Evolutionary conservation across 805 yeast species (phyloP).

Genomic region (Saturnispora quitensis): DNA sequence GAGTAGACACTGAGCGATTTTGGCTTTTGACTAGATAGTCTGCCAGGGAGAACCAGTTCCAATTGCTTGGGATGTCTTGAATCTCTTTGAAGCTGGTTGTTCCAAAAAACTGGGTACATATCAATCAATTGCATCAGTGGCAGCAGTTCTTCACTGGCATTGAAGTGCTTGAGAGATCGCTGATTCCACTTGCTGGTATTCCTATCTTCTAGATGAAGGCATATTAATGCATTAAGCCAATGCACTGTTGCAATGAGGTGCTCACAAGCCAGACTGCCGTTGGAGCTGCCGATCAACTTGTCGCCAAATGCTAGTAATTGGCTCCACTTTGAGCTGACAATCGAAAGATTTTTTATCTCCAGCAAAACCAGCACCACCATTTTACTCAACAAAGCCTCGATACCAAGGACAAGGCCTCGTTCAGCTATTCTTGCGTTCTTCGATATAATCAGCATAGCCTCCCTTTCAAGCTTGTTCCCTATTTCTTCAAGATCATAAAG

Average conservation of each 20-base stretch:
- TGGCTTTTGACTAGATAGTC: background rate
- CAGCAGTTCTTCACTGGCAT: background rate
- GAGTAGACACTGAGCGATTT: background rate
- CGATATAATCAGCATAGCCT: background rate
- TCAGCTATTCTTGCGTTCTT: background rate
- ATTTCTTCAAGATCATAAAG: background rate
- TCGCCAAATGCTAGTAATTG: slow-evolving; percentile 1
- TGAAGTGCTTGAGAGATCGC: background rate
- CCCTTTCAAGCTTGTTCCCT: background rate
- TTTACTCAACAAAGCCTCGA: background rate
- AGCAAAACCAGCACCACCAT: background rate
- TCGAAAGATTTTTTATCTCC: background rate
- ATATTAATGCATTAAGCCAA: background rate
- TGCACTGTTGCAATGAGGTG: slow-evolving; percentile 1
- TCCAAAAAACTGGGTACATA: slow-evolving; percentile 6
- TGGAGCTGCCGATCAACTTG: background rate
- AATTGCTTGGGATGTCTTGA: background rate
- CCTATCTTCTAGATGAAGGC: background rate
- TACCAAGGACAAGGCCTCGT: background rate
- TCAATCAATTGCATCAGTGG: slow-evolving; percentile 2
- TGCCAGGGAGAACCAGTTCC: slow-evolving; percentile 5
- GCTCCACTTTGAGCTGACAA: background rate
- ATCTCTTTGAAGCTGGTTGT: slow-evolving; percentile 2
- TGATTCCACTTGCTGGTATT: background rate
- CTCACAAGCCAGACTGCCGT: background rate